phyloP scores from a whole-genome alignment of 2,329 filamentous ascomycete species.

The Fusarium caatingaense region DNA sequence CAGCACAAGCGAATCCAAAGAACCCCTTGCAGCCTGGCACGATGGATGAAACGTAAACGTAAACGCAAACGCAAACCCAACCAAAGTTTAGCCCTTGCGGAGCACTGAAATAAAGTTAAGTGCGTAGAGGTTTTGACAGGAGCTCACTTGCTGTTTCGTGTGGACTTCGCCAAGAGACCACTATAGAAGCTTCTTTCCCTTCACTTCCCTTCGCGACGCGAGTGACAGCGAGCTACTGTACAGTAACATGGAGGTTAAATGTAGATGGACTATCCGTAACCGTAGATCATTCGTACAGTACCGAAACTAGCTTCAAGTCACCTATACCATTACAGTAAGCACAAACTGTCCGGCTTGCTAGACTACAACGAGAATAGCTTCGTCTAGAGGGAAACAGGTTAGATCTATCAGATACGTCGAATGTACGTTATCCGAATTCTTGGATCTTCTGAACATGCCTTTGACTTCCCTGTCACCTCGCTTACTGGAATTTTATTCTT shows the following conservation, averaged over 20 bases:
- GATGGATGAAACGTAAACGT: neutral
- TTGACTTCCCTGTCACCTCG: neutral
- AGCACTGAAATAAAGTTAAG: neutral
- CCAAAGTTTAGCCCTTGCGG: neutral
- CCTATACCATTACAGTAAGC: neutral
- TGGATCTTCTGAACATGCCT: conserved; percentile 3
- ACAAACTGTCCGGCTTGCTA: neutral
- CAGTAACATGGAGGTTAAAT: neutral
- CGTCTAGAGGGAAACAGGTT: neutral
- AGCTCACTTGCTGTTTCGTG: neutral
- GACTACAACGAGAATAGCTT: neutral
- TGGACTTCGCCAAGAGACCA: neutral
- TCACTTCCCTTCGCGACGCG: neutral
- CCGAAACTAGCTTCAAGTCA: neutral
- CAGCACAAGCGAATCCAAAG: neutral
- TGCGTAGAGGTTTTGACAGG: neutral
- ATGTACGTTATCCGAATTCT: conserved; percentile 8
- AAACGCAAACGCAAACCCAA: neutral
- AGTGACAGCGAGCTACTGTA: neutral
- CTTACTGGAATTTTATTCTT: neutral
- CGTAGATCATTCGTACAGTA: neutral
- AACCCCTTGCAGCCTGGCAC: neutral
- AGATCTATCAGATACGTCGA: neutral
- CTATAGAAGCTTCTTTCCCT: neutral
- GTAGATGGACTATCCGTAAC: neutral